Conservation (phyloP, 1,139 yeast species). For the Nadsonia commutata region DNA sequence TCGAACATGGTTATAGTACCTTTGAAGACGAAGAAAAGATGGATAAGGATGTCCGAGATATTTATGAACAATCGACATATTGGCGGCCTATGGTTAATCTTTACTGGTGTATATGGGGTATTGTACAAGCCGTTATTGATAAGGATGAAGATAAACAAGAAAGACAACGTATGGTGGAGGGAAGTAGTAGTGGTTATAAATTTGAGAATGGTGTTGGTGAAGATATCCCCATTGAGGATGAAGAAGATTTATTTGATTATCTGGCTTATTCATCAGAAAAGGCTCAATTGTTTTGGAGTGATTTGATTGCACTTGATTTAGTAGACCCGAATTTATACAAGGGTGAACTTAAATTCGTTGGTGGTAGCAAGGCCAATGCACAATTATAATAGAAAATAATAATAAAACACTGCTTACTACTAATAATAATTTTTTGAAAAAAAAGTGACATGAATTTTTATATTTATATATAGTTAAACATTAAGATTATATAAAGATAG, state of each 20-base stretch:
- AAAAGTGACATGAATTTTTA: no score
- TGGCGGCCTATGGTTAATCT: conserved; percentile 79
- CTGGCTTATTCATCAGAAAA: conserved; percentile 64
- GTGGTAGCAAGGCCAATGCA: no score
- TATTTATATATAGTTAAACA: no score
- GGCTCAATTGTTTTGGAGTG: conserved; percentile 59
- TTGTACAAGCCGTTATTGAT: conserved; percentile 41
- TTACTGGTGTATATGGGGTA: conserved; percentile 87
- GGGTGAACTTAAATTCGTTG: conserved; percentile 14
- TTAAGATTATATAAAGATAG: no score
- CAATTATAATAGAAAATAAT: no score
- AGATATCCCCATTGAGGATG: conserved; percentile 17
- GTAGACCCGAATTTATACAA: conserved; percentile 18
- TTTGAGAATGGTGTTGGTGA: conserved; percentile 1
- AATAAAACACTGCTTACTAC: no score
- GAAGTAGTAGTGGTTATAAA: conserved; percentile 26
- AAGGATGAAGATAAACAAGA: conserved; percentile 13
- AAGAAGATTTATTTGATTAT: conserved; percentile 70
- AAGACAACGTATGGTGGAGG: conserved; percentile 14
- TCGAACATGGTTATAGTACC: conserved; percentile 28
- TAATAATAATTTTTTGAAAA: no score
- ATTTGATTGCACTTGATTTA: conserved; percentile 49
- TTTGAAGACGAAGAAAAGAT: conserved; percentile 24
- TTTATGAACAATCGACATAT: conserved; percentile 48
- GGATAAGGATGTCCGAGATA: conserved; percentile 40